Base-by-base conservation (phyloP, 257 asterid genomes). In the Nicotiana tabacum region DNA sequence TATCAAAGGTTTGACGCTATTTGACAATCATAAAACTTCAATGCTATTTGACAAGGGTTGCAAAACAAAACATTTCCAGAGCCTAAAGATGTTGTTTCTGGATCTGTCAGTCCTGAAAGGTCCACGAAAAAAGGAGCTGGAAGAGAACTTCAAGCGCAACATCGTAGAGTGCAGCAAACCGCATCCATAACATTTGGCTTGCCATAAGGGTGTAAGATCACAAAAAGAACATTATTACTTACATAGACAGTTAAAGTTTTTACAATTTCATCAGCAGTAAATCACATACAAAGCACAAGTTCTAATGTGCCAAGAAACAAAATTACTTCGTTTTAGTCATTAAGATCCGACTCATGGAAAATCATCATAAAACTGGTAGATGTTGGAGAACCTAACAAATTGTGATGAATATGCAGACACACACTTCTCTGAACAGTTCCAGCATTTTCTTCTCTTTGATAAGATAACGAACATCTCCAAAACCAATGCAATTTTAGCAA, bases 161-260 rank as follows among this genome's bases (percentile, higher is more conserved):
- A 66, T 85, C 92, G 83, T 46, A 46, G 9, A 46, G 79, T 6
- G 39, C 53, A 69, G 21, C 37, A 72, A 72, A 16, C 21, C 6
- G n/a, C 61, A 13, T 72, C 79, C 61, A 72, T 6, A 72, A 72
- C 39, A 13, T 72, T 21, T 72, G 78, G 39, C 58, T 21, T 46
- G 6, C 61, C 61, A 46, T 3, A 24, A 72, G 37, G 79, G 24
- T 46, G 24, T 46, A 11, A 46, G 33, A 66, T 29, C 21, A 13
- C 72, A 30, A 37, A 37, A 37, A 37, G 9, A 39, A 39, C 46
- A 39, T 39, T 39, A 39, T 6, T 39, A 39, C 46, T 39, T 39
- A 6, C 46, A 39, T 39, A 6, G 46, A 39, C 46, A 39, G 46
- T 39, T 39, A 39, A 6, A 39, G 46, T 39, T 11, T 48, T 10